phyloP scores from a whole-genome alignment of 2,329 filamentous ascomycete species.

The Alternaria ethzedia region DNA sequence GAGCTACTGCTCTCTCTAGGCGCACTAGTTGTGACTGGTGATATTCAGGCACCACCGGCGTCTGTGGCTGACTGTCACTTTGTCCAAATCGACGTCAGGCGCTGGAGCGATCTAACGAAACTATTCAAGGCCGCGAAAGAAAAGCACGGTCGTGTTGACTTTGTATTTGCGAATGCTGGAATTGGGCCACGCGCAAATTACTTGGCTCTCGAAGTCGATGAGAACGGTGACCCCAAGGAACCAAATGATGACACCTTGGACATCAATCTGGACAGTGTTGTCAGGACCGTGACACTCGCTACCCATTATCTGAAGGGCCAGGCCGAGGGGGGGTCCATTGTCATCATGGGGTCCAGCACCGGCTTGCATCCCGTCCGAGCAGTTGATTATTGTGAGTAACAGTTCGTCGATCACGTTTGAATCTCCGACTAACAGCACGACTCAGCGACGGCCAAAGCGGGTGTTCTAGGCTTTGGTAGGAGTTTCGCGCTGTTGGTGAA shows the following conservation, averaged over 20 bases:
- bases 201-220: conserved; percentile 56
- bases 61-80: conserved; percentile 29
- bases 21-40: conserved; percentile 62
- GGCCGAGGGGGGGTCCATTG: conserved; percentile 58
- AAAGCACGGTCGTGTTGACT: conserved; percentile 53
- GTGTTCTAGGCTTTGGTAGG: conserved; percentile 61
- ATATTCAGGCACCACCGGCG: conserved; percentile 53
- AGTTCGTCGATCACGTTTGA: not conserved
- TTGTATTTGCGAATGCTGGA: conserved; percentile 64
- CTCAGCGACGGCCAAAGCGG: conserved; percentile 61
- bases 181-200: conserved; percentile 57
- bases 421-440: not conserved
- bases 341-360: conserved; percentile 60
- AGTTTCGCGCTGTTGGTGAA: conserved; percentile 52
- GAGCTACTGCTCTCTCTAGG: conserved; percentile 59
- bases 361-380: conserved; percentile 59
- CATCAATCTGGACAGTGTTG: conserved; percentile 58
- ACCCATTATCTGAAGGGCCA: conserved; percentile 60
- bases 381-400: conserved; percentile 57
- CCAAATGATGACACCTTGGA: conserved; percentile 55
- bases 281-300: conserved; percentile 59
- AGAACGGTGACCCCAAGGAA: conserved; percentile 57
- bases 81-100: conserved; percentile 52
- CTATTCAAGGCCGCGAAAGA: conserved; percentile 61
- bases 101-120: conserved; percentile 58